These are phyloP conservation scores for Platismatia glauca DNA, from an alignment of 495 filamentous ascomycete species.

Conservation along the genomic window DNA sequence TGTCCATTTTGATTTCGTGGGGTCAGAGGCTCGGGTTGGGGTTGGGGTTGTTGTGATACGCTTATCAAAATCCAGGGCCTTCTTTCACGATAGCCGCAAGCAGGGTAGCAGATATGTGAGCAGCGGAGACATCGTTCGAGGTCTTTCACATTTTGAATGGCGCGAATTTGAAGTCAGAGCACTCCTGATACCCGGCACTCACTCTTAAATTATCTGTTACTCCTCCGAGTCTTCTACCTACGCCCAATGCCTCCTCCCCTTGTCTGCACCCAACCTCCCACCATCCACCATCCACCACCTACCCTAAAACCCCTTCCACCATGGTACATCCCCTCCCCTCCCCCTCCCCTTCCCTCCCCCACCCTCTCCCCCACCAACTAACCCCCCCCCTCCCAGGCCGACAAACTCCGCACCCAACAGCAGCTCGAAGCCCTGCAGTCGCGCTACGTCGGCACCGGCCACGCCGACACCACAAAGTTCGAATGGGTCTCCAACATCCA, in stretches of 20 bases:
- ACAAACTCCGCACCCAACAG: slow-evolving; percentile 95
- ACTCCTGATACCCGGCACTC: too few species aligned
- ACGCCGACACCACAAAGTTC: slow-evolving; percentile 92
- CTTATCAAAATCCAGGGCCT: not conserved
- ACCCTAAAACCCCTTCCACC: not conserved
- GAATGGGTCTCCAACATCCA: slow-evolving; percentile 93
- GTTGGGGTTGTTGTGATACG: not conserved
- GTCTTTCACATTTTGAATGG: too few species aligned
- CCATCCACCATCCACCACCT: not conserved
- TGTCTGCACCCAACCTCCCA: too few species aligned
- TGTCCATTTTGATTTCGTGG: slow-evolving; percentile 1
- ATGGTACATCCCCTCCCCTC: slow-evolving; percentile 5
- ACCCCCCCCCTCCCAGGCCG: slow-evolving; percentile 45
- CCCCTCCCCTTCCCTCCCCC: not conserved
- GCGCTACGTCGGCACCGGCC: slow-evolving; percentile 92
- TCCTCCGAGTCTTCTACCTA: too few species aligned
- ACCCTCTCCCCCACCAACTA: not conserved
- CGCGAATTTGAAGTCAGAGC: too few species aligned
- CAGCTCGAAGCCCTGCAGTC: slow-evolving; percentile 93
- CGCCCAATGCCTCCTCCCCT: not conserved
- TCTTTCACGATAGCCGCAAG: too few species aligned
- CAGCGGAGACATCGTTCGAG: too few species aligned
- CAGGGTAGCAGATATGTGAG: not conserved
- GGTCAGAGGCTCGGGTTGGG: too few species aligned
- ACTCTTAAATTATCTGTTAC: too few species aligned